Conservation (phyloP, 2,329 filamentous ascomycete species). For the Huntiella abstrusa region DNA sequence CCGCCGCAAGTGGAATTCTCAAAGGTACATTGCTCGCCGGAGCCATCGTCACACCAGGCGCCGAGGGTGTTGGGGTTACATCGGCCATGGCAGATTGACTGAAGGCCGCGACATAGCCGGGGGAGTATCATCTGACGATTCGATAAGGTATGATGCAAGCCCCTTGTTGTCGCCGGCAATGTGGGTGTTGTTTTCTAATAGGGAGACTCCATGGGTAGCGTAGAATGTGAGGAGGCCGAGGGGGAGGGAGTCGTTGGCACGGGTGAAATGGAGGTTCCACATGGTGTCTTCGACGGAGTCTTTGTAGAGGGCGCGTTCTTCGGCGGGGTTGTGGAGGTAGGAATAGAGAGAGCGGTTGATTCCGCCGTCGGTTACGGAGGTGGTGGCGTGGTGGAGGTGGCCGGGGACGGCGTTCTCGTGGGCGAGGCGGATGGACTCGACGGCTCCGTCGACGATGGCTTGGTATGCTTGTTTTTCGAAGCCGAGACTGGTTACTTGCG, state of each 20-base stretch:
- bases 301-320: conserved; percentile 53
- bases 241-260: conserved; percentile 54
- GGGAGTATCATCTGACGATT: conserved; percentile 38
- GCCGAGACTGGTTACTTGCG: conserved; percentile 73
- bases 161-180: conserved; percentile 94
- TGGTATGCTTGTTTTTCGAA: conserved; percentile 76
- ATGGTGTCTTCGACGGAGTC: conserved; percentile 36
- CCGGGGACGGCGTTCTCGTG: conserved; percentile 36
- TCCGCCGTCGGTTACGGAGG: conserved; percentile 55
- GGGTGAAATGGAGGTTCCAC: conserved; percentile 61
- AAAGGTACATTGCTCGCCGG: conserved; percentile 47
- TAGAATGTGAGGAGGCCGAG: conserved; percentile 80
- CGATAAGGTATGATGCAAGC: conserved; percentile 70
- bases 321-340: conserved; percentile 67
- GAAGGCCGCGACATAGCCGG: conserved; percentile 70
- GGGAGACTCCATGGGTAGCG: conserved; percentile 76
- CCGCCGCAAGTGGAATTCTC: conserved; percentile 64
- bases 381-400: conserved; percentile 49
- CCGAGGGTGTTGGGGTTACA: conserved; percentile 72
- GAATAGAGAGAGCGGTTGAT: conserved; percentile 79
- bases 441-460: conserved; percentile 70
- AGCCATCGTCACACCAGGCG: conserved; percentile 71
- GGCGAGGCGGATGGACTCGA: conserved; percentile 65
- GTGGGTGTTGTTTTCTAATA: conserved; percentile 80
- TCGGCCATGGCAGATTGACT: conserved; percentile 84